These are phyloP conservation scores for Juncus effusus DNA, from an alignment of 176 grass and related monocot genomes.

Conservation along the genomic window DNA sequence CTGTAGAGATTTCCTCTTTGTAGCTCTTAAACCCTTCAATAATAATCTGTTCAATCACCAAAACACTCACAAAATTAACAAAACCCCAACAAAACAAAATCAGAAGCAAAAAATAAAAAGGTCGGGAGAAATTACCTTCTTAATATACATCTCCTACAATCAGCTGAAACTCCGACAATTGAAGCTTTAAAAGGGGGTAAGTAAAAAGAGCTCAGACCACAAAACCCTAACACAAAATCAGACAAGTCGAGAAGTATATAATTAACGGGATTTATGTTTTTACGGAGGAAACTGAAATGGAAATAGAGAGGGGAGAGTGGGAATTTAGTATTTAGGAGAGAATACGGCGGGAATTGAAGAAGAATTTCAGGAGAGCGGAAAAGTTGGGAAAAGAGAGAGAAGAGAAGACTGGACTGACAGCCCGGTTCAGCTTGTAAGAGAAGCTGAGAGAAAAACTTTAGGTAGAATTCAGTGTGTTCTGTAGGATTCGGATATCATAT, in stretches of 20 bases:
- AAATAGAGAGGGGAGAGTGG: no score
- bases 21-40: slow-evolving; percentile 99
- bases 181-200: background rate
- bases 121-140: slow-evolving; percentile 48
- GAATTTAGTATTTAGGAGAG: no score
- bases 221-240: slow-evolving; percentile 16
- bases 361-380: no score
- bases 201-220: background rate
- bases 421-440: no score
- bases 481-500: no score
- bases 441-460: no score
- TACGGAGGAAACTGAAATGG: no score
- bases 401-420: no score
- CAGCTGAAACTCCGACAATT: slow-evolving; percentile 1
- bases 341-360: no score
- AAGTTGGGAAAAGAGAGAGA: no score
- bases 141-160: slow-evolving; percentile 69
- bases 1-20: slow-evolving; percentile 86
- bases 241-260: background rate
- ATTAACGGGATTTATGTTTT: no score
- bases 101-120: background rate
- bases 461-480: no score
- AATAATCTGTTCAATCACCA: slow-evolving; percentile 48
- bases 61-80: background rate
- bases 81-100: background rate